These are phyloP conservation scores for Citrullus colocynthis DNA, from an alignment of 306 rosid species.

Conservation along the genomic window DNA sequence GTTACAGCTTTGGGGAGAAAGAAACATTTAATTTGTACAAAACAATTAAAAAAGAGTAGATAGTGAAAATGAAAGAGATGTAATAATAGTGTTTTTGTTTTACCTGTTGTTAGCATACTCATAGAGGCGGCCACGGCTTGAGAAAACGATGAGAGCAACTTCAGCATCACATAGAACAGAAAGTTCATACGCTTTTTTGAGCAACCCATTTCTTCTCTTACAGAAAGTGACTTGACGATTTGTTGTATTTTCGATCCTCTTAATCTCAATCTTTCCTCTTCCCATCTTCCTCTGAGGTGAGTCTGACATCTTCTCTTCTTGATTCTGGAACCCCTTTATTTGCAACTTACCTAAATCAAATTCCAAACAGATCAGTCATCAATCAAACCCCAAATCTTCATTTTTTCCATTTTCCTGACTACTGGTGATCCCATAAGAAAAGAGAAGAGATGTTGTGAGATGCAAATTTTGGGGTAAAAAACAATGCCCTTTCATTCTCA, in stretches of 20 bases:
- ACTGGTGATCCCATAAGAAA: not conserved
- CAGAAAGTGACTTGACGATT: slow-evolving; percentile 99
- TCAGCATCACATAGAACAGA: slow-evolving; percentile 99
- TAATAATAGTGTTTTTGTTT: not conserved
- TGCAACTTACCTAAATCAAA: not conserved
- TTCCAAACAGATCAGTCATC: not conserved
- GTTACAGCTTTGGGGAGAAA: not conserved
- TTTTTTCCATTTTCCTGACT: not conserved
- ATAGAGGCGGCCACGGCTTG: slow-evolving; percentile 93
- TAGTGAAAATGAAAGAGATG: not conserved
- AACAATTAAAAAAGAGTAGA: not conserved
- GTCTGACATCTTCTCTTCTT: slow-evolving; percentile 6
- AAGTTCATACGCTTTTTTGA: slow-evolving; percentile 92
- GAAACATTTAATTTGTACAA: not conserved
- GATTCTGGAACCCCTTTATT: not conserved
- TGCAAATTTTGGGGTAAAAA: not conserved
- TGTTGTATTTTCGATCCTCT: slow-evolving; percentile 95
- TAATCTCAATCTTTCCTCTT: slow-evolving; percentile 94
- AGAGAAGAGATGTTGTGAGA: not conserved
- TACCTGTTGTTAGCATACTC: slow-evolving; percentile 98
- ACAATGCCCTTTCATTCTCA: not conserved
- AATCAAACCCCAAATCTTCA: slow-evolving; percentile 8
- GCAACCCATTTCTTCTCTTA: slow-evolving; percentile 78
- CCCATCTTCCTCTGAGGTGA: slow-evolving; percentile 81
- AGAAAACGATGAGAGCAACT: slow-evolving; percentile 92